Base-by-base conservation (phyloP, 257 asterid genomes). In the Penstemon eatonii region DNA sequence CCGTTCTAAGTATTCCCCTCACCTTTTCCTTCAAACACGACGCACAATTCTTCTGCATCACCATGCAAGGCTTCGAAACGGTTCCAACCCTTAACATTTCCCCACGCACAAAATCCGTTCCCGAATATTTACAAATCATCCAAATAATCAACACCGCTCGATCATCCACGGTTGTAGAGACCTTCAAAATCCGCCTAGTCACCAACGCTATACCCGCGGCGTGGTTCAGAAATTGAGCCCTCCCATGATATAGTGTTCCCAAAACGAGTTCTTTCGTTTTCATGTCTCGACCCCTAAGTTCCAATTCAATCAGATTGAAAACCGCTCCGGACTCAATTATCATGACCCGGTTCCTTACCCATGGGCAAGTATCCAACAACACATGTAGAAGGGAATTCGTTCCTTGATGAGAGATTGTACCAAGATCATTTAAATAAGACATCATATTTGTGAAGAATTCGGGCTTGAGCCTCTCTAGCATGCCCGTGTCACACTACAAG, bases 181-280 rank as follows among this genome's bases (percentile, higher is more conserved):
- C 86, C 56, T 71, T 80, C 52, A 86, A 33, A 2, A 88, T 81
- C 83, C 83, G 63, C 84, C 73, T 42, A 5, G 85, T 68, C 37
- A 88, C 80, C 63, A 78, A 65, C 6, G 87, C 87, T 0, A 86
- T 42, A 4, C 92, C 96, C 0, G 77, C 84, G 0, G 89, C 85
- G 67, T 88, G 96, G 12, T 64, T 57, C 41, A 88, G 63, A 13
- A 88, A 72, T 79, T 84, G 79, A 8, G 89, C 90, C 73, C 96
- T 72, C n/a, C 95, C 92, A 1, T 84, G 80, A 63, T 61, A 81
- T 43, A 88, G 4, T 9, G 79, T 55, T 33, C 75, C 92, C 7
- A 88, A 41, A 3, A 78, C 77, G 0, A 84, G 62, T 73, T 84
- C 96, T 1, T 81, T 82, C 7, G 73, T 74, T 46, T 58, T 79